These are phyloP conservation scores for Flaveria robusta DNA, from an alignment of 129 eudicot species.

Conservation along the genomic window DNA sequence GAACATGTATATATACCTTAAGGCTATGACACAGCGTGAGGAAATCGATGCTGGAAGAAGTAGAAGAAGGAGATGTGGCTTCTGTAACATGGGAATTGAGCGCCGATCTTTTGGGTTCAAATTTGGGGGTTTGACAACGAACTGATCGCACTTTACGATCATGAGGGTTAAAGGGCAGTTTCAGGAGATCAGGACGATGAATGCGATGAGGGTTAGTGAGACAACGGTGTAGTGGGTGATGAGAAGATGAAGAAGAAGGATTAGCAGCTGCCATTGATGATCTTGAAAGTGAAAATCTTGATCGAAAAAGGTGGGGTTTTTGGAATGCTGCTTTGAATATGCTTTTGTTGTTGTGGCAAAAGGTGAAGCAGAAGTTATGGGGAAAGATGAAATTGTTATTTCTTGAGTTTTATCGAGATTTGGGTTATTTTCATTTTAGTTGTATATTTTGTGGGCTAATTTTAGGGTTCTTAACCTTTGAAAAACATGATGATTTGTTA, in stretches of 20 bases:
- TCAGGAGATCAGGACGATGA: conserved; percentile 36
- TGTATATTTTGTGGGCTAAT: not conserved
- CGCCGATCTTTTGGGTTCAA: conserved; percentile 43
- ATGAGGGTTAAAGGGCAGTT: conserved; percentile 35
- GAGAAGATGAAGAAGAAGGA: conserved; percentile 38
- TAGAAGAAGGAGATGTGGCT: conserved; percentile 43
- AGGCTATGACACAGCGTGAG: conserved; percentile 86
- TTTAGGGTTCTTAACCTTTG: not conserved
- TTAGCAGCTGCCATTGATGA: conserved; percentile 53
- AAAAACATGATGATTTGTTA: not conserved
- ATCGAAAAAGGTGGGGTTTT: conserved; percentile 21
- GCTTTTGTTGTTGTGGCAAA: conserved; percentile 28
- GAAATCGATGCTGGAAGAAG: conserved; percentile 73
- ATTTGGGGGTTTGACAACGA: conserved; percentile 48
- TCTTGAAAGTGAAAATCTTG: conserved; percentile 1
- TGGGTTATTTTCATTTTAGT: not conserved
- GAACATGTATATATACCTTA: conserved; percentile 43
- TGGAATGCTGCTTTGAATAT: conserved; percentile 20
- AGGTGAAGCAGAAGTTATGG: conserved; percentile 19
- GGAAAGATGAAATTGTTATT: conserved; percentile 11
- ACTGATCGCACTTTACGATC: conserved; percentile 48
- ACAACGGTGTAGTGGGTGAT: conserved; percentile 18
- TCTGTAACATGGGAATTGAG: conserved; percentile 25
- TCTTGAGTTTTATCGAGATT: conserved; percentile 3
- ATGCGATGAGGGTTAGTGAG: conserved; percentile 29